These are phyloP conservation scores for Fusarium praegraminearum DNA, from an alignment of 2,329 filamentous ascomycete genomes.

Conservation along the genomic window DNA sequence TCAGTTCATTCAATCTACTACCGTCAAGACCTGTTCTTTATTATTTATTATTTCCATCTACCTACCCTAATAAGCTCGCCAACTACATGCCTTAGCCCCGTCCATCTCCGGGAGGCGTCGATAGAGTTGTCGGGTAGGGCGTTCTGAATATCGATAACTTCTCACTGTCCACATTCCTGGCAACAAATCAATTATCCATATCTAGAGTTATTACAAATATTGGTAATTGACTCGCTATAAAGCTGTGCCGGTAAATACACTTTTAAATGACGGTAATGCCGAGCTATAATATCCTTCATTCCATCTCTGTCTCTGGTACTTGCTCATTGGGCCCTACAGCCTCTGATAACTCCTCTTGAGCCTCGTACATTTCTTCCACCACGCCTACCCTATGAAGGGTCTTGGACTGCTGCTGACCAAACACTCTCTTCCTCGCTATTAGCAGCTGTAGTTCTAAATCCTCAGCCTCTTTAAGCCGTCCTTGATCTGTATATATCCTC, in stretches of 20 bases:
- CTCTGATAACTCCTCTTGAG: accelerated
- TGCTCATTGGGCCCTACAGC: neutral
- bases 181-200: neutral
- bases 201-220: too few relatives aligned
- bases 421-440: accelerated
- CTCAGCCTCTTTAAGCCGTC: accelerated
- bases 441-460: accelerated
- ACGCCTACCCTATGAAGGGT: accelerated
- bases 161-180: neutral
- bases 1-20: neutral
- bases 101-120: neutral
- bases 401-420: accelerated
- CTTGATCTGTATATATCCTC: accelerated
- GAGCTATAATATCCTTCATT: too few relatives aligned
- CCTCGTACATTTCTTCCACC: accelerated
- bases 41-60: neutral
- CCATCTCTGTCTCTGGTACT: too few relatives aligned
- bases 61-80: neutral
- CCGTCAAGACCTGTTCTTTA: neutral
- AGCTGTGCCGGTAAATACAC: accelerated
- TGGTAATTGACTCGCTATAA: accelerated
- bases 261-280: neutral
- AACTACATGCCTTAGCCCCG: neutral
- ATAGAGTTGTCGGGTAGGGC: neutral
- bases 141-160: neutral